Evolutionary conservation across 371 early-diverging fungal species (phyloP).

Genomic region (Phascolomyces articulosus): DNA sequence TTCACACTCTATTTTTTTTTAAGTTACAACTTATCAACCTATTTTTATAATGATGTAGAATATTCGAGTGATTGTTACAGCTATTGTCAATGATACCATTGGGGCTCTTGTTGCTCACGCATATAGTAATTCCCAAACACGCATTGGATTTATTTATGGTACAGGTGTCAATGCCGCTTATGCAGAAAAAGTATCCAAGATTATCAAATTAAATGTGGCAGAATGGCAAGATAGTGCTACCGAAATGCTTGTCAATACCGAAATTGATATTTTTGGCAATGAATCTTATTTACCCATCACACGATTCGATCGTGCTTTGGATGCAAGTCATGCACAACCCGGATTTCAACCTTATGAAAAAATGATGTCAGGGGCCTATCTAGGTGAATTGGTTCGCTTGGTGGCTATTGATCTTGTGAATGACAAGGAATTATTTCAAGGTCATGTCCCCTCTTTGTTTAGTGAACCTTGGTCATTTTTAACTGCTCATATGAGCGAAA

Average conservation of each 20-base stretch:
- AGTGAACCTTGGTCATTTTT: slow-evolving; percentile 68
- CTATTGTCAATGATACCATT: slow-evolving; percentile 92
- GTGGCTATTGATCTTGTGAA: slow-evolving; percentile 72
- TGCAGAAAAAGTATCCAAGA: slow-evolving; percentile 65
- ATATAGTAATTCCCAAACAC: slow-evolving; percentile 75
- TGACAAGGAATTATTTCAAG: slow-evolving; percentile 67
- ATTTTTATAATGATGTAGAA: slow-evolving; percentile 44
- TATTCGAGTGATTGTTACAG: slow-evolving; percentile 62
- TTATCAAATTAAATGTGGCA: slow-evolving; percentile 16
- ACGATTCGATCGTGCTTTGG: slow-evolving; percentile 76
- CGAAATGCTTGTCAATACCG: slow-evolving; percentile 87
- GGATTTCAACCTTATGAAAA: slow-evolving; percentile 85
- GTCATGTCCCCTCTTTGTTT: slow-evolving; percentile 56
- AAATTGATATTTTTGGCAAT: slow-evolving; percentile 79
- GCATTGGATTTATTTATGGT: slow-evolving; percentile 87
- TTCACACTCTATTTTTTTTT: neutral
- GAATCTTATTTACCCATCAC: slow-evolving; percentile 77
- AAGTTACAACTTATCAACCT: neutral
- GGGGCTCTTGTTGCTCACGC: slow-evolving; percentile 88
- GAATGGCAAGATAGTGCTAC: slow-evolving; percentile 38
- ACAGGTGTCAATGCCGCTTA: slow-evolving; percentile 95
- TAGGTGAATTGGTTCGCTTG: slow-evolving; percentile 85
- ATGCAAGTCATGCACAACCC: slow-evolving; percentile 71
- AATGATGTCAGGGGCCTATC: slow-evolving; percentile 89
- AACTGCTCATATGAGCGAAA: slow-evolving; percentile 68